Evolutionary conservation across 139 green algal genomes (phyloP), one percentile per base, ranked within the genome.

Genomic region (Haematococcus sp.): DNA sequence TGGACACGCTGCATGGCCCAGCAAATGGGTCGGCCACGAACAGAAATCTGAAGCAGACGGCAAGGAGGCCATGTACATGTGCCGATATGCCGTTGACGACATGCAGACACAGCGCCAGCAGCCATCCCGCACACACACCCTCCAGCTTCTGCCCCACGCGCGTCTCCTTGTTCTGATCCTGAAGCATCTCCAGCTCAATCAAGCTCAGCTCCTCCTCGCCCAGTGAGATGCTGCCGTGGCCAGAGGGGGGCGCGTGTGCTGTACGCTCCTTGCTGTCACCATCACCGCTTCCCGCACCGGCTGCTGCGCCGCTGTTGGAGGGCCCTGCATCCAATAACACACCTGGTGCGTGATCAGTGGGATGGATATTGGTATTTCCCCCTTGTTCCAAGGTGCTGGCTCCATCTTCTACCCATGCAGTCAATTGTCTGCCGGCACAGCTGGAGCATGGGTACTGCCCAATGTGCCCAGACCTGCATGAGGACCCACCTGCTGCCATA

Each of bases 111-210:
- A 28, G 15, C 16, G 9, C 15, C 56, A 64, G n/a, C n/a, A n/a
- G n/a, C n/a, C n/a, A n/a, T n/a, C n/a, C n/a, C 20, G 52, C 33
- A 54, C 49, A 59, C 76, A 0, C 43, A 88, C 83, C 79, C 5
- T 91, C 89, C 28, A 98, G 89, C 70, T 89, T 92, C 85, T 96
- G 83, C 0, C 94, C 94, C 34, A 98, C 94, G 1, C 89, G 76
- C 7, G 83, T 90, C 66, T 90, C 52, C 25, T 72, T 69, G 22
- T 74, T 52, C 58, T 59, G 32, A 33, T 82, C 67, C 46, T 80
- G 70, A 58, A 78, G 66, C 40, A 85, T 77, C 68, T 85, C 80
- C 30, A 76, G 73, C 58, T 81, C 73, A 19, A 71, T 70, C 20
- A 76, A 70, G n/a, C 32, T 74, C 74, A 84, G 64, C 56, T 75